Conservation (phyloP, 129 eudicot species). For the Mikania micrantha region DNA sequence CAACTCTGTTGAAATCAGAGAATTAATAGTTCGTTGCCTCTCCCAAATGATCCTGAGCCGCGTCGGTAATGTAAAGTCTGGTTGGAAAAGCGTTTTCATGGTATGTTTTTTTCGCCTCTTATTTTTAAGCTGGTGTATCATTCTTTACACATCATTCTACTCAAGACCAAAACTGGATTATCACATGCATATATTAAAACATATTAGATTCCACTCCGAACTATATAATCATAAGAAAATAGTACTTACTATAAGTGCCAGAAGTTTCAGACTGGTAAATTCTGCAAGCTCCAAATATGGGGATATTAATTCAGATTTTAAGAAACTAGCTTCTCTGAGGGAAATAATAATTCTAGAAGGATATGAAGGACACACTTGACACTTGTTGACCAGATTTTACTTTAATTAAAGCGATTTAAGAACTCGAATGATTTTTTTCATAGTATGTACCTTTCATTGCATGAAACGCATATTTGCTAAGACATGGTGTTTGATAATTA, state of each 20-base stretch:
- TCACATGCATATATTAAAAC: neutral
- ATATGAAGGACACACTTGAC: constrained; percentile 1
- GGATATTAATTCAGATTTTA: neutral
- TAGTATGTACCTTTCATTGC: constrained; percentile 5
- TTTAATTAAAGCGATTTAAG: neutral
- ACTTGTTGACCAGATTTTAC: neutral
- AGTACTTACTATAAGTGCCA: neutral
- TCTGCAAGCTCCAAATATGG: neutral
- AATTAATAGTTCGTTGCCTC: constrained; percentile 91
- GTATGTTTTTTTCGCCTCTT: constrained; percentile 31
- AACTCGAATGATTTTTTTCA: neutral
- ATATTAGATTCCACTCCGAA: neutral
- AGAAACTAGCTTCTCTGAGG: neutral
- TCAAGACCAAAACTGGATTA: neutral
- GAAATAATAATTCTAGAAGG: neutral
- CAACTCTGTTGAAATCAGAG: constrained; percentile 83
- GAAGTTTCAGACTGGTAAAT: neutral
- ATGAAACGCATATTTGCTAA: neutral
- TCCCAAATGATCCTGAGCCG: constrained; percentile 99
- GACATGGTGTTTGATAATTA: neutral
- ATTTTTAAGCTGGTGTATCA: neutral
- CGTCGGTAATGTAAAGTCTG: constrained; percentile 85
- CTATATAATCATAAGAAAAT: neutral
- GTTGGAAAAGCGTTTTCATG: constrained; percentile 98
- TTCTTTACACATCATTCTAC: neutral